Percentiles rank a stretch among this genome's conserved stretches.
phyloP scores from a whole-genome alignment of 768 basidiomycete species.

The Wakefieldia striispora region DNA sequence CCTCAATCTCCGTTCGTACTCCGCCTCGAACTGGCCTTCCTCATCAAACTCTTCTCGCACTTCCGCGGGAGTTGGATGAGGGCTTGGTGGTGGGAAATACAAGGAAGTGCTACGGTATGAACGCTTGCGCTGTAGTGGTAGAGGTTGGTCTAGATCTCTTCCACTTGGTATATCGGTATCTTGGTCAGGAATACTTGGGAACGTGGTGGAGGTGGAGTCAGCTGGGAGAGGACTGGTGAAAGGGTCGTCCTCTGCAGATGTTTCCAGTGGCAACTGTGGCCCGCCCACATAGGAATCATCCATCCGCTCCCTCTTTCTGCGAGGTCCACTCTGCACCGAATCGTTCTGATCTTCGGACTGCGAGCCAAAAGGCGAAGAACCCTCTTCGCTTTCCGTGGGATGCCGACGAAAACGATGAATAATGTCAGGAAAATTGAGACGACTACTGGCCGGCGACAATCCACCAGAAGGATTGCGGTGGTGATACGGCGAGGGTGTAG shows the following conservation, averaged over 20 bases:
- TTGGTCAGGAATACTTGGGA: background rate
- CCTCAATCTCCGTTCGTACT: conserved; percentile 49
- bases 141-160: background rate
- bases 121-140: conserved; percentile 1
- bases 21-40: conserved; percentile 42
- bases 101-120: conserved; percentile 37
- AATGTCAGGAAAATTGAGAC: conserved; percentile 38
- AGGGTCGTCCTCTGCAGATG: conserved; percentile 9
- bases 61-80: conserved; percentile 31
- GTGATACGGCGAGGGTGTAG: conserved; percentile 33
- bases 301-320: conserved; percentile 8
- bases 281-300: conserved; percentile 28
- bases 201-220: conserved; percentile 1
- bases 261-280: conserved; percentile 16
- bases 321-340: conserved; percentile 20
- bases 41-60: conserved; percentile 45
- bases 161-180: conserved; percentile 4
- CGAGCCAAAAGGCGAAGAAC: conserved; percentile 44
- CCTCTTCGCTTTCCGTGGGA: conserved; percentile 46
- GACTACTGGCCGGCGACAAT: conserved; percentile 45
- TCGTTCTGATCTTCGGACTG: conserved; percentile 41
- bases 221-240: conserved; percentile 1
- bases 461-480: conserved; percentile 28
- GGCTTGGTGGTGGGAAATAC: conserved; percentile 18
- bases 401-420: conserved; percentile 35